Evolutionary conservation across 1,139 yeast species (phyloP).

Genomic region (Debaryomycetaceae sp.): DNA sequence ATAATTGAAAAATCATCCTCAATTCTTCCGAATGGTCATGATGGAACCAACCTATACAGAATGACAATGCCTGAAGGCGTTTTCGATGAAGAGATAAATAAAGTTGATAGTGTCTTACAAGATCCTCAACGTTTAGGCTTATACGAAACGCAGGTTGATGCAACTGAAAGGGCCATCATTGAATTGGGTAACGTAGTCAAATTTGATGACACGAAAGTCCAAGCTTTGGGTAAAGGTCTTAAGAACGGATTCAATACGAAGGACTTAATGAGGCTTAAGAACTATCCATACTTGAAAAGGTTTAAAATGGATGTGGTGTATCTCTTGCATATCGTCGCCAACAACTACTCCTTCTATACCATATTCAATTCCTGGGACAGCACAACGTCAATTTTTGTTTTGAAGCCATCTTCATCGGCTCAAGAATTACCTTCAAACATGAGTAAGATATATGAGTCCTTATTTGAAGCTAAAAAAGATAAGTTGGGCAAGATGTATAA

Average conservation of each 20-base stretch:
- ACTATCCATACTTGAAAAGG: conserved; percentile 49
- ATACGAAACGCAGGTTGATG: conserved; percentile 69
- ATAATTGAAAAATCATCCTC: conserved; percentile 58
- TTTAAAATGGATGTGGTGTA: conserved; percentile 63
- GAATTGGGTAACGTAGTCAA: conserved; percentile 72
- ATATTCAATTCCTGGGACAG: conserved; percentile 67
- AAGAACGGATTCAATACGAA: conserved; percentile 76
- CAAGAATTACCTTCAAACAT: conserved; percentile 60
- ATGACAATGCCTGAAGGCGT: conserved; percentile 64
- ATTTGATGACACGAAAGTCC: conserved; percentile 67
- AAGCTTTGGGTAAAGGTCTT: conserved; percentile 83
- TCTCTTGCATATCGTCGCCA: conserved; percentile 68
- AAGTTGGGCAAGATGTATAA: conserved; percentile 39
- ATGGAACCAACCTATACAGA: conserved; percentile 54
- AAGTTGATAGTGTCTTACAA: conserved; percentile 63
- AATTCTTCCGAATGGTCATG: conserved; percentile 68
- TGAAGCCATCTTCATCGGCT: conserved; percentile 69
- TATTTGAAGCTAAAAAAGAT: conserved; percentile 45
- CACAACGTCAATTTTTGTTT: conserved; percentile 50
- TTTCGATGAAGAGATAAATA: conserved; percentile 53
- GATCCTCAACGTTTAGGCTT: conserved; percentile 64
- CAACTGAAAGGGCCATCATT: conserved; percentile 72
- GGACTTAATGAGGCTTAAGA: conserved; percentile 48
- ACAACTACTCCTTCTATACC: conserved; percentile 72
- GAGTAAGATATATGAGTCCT: conserved; percentile 52